Evolutionary conservation across 139 green algal genomes (phyloP).

Genomic region (Microglena sp.): DNA sequence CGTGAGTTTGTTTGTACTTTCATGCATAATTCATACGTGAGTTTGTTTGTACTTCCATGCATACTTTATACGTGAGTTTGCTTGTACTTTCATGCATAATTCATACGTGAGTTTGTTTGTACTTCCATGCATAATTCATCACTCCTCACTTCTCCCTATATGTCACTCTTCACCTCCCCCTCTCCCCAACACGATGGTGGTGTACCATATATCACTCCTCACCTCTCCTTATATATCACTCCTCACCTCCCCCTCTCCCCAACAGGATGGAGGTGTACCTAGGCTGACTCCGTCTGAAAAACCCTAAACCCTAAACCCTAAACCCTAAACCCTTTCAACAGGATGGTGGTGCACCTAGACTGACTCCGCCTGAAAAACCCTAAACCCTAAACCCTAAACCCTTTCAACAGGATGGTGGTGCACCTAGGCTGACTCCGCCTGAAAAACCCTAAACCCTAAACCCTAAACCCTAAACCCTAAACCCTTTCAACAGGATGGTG

Average conservation of each 20-base stretch:
- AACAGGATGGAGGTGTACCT: neutral
- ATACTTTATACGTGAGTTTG: conserved; percentile 3
- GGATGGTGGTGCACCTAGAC: neutral
- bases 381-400: neutral
- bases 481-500: too few species aligned
- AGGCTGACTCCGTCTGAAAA: too few species aligned
- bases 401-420: neutral
- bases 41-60: conserved; percentile 4
- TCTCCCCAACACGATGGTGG: neutral
- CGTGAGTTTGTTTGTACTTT: neutral
- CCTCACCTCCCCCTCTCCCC: neutral
- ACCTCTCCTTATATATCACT: neutral
- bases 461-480: too few species aligned
- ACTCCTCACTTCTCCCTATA: neutral
- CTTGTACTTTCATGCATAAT: neutral
- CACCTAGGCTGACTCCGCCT: neutral
- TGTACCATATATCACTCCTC: neutral
- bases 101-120: conserved; percentile 4
- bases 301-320: too few species aligned
- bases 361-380: neutral
- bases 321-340: too few species aligned
- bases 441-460: too few species aligned
- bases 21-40: neutral
- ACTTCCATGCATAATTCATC: neutral
- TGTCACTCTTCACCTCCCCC: neutral